Evolutionary conservation across 2,329 filamentous ascomycete species (phyloP).

Genomic region (Fusarium hainanense): DNA sequence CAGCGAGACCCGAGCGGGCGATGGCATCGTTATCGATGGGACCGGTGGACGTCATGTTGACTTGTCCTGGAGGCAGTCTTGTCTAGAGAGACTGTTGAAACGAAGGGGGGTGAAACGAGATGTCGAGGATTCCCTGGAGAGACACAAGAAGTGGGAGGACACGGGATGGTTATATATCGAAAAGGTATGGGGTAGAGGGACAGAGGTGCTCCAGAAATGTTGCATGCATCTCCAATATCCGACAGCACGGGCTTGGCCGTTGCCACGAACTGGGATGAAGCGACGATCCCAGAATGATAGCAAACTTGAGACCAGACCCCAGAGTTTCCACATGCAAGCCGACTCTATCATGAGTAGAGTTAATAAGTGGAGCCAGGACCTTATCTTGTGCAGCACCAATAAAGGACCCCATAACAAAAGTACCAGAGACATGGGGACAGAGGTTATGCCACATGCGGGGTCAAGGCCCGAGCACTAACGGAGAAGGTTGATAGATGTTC

Average conservation of each 20-base stretch:
- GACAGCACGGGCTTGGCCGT: constrained; percentile 27
- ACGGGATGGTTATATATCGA: constrained; percentile 30
- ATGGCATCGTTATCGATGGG: constrained; percentile 54
- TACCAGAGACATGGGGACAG: constrained; percentile 9
- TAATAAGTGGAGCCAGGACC: constrained; percentile 19
- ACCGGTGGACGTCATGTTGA: constrained; percentile 51
- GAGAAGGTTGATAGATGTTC: constrained; percentile 13
- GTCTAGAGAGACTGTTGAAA: constrained; percentile 2
- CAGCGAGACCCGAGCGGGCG: constrained; percentile 48
- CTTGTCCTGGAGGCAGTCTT: constrained; percentile 2
- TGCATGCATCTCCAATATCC: constrained; percentile 17
- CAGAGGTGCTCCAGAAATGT: not conserved
- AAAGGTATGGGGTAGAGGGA: constrained; percentile 5
- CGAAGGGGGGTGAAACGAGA: constrained; percentile 1
- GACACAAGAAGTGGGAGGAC: not conserved
- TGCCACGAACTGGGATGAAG: constrained; percentile 16
- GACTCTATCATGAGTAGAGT: constrained; percentile 19
- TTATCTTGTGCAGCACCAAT: constrained; percentile 17
- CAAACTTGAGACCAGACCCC: constrained; percentile 11
- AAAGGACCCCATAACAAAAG: constrained; percentile 26
- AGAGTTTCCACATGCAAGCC: constrained; percentile 6
- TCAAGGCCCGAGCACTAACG: constrained; percentile 30
- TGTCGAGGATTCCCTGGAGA: constrained; percentile 19
- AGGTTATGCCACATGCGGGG: constrained; percentile 30
- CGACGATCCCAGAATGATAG: constrained; percentile 25